Evolutionary conservation across 345 rosid species (phyloP).

Genomic region (Raphanus sativus): DNA sequence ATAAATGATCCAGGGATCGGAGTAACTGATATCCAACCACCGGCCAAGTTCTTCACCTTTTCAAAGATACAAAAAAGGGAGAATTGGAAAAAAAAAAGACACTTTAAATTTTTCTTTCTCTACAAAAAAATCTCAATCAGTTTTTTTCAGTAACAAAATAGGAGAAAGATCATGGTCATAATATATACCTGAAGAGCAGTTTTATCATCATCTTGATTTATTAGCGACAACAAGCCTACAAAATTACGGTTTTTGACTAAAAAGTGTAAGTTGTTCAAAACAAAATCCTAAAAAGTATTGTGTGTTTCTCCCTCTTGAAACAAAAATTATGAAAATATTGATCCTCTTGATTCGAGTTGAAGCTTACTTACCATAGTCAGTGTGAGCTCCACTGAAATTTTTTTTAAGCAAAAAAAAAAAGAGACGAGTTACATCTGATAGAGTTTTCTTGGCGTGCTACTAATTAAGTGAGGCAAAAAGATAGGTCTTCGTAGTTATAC

Average conservation of each 20-base stretch:
- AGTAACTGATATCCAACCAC: slow-evolving; percentile 82
- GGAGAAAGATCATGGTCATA: neutral
- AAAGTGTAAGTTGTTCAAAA: neutral
- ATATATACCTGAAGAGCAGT: slow-evolving; percentile 70
- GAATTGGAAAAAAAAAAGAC: no score
- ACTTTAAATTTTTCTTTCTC: no score
- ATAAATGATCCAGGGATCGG: slow-evolving; percentile 79
- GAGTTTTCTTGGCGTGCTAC: neutral
- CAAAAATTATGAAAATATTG: neutral
- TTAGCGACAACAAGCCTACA: slow-evolving; percentile 61
- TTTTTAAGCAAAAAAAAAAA: neutral
- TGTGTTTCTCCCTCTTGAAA: neutral
- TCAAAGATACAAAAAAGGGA: neutral
- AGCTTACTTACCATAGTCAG: slow-evolving; percentile 65
- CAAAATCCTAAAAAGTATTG: no score
- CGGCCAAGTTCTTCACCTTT: slow-evolving; percentile 73
- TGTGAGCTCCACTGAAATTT: slow-evolving; percentile 64
- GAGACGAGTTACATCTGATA: neutral
- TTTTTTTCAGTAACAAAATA: neutral
- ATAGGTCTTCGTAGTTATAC: neutral
- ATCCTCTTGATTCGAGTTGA: neutral
- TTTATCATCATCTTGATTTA: slow-evolving; percentile 77
- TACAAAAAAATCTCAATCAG: neutral
- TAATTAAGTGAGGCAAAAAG: neutral
- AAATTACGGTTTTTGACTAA: neutral